Evolutionary conservation across 352 stramenopile species (phyloP), one percentile per base, ranked within the genome.

Genomic region (Phytophthora crassamura): DNA sequence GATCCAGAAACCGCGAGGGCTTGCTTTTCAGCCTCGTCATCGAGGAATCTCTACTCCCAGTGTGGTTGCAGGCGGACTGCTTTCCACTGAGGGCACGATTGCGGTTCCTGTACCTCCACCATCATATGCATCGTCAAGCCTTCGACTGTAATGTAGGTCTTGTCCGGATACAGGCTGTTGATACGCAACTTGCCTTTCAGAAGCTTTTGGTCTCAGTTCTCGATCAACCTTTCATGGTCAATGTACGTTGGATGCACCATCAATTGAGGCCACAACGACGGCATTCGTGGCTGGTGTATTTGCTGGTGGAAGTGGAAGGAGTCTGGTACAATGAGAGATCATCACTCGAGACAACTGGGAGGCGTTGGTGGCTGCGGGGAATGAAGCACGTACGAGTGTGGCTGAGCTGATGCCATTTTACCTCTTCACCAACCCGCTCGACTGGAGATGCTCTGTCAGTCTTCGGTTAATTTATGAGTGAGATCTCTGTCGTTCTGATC

Each of bases 31-130:
- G n/a, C 32, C 16, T 43, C 57, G 16, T 60, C 38, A 9, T 69
- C 63, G 3, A 81, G 33, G 5, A 63, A 49, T 35, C 78, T 84
- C 76, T 71, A 93, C 11, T 82, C 46, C 9, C 60, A 28, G 11
- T 81, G 59, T 1, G 76, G 64, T 7, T 68, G 45, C 2, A 92
- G n/a, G 34, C 77, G 46, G 33, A 94, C 60, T 7, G 67, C 82
- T 10, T 83, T 8, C 83, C 76, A 43, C 92, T 70, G 41, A 94
- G 66, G 1, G 77, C 82, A 10, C 84, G 78, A 39, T 92, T 93
- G 3, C 84, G 75, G 16, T 84, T 68, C 11, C 59, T 51, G 18
- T 76, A 63, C 82, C 41, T 91, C 69, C 16, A 94, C 68, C 25
- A 90, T 51, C 2, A 92, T 56, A 34, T 93, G 84, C 32, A 83